Evolutionary conservation across 176 grass and related monocot species (phyloP).

Genomic region (Cocos nucifera): DNA sequence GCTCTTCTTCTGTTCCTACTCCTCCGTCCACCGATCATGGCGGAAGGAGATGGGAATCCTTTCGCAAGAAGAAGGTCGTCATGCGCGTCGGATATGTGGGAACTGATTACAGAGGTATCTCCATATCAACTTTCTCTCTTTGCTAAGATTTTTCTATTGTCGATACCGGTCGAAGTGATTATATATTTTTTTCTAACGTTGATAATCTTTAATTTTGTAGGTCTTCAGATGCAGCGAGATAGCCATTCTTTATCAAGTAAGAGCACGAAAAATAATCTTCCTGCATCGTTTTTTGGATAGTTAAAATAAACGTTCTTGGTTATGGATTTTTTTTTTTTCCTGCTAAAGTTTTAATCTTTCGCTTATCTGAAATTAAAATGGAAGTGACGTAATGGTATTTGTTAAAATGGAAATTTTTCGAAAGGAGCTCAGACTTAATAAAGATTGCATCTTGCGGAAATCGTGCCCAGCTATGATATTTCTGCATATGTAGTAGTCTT

Average conservation of each 20-base stretch:
- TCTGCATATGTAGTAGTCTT: too few species aligned
- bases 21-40: slow-evolving; percentile 6
- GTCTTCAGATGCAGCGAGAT: slow-evolving; percentile 75
- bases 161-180: background rate
- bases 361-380: too few species aligned
- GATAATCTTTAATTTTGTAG: slow-evolving; percentile 25
- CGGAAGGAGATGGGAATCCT: slow-evolving; percentile 58
- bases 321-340: too few species aligned
- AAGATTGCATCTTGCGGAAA: too few species aligned
- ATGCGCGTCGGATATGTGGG: slow-evolving; percentile 80
- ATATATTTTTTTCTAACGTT: background rate
- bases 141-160: background rate
- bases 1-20: slow-evolving; percentile 11
- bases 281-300: background rate
- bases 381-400: too few species aligned
- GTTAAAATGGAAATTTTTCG: too few species aligned
- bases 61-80: slow-evolving; percentile 83
- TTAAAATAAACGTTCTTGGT: background rate
- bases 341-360: too few species aligned
- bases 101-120: slow-evolving; percentile 68
- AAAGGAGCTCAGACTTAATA: too few species aligned
- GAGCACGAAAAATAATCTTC: background rate
- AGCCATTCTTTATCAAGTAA: slow-evolving; percentile 58
- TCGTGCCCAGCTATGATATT: too few species aligned
- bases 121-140: background rate